Base-by-base conservation (phyloP, 2,329 filamentous ascomycete genomes). In the Magnaporthales sp. region DNA sequence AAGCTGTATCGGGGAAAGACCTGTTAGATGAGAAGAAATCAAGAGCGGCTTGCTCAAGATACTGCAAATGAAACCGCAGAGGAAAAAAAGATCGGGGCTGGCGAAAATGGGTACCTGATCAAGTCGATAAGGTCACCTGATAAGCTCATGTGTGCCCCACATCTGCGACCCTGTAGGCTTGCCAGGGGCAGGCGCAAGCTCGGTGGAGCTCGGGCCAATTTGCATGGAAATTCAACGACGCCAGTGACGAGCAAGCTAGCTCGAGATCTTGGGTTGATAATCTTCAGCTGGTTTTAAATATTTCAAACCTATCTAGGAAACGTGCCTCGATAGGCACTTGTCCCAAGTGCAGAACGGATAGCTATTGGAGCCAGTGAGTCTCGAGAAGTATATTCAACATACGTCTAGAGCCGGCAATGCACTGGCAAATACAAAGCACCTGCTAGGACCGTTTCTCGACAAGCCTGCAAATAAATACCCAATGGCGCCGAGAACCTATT, bases 401-500 rank as follows among this genome's bases (percentile, higher is more conserved):
- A 46, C 38, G 38, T 7, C 38, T 46, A 46, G 38, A 46, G 38
- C 38, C 38, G 38, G 15, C 38, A 46, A 46, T 46, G 38, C 15
- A 13, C 15, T 46, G 38, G 15, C 38, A 46, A 46, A n/a, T 46
- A 46, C n/a, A 46, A 19, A 46, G 5, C 15, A 19, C n/a, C 15
- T 46, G n/a, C 4, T n/a, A n/a, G 38, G 38, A 46, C 38, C n/a
- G 15, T 46, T 46, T 19, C n/a, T 46, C 15, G 38, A 46, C 38
- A 6, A 46, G 7, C 15, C 38, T 46, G 15, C 38, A 46, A n/a
- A 7, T 19, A 46, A 5, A n/a, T 46, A 46, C 54, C 27, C 64
- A 66, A 66, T 66, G 64, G 64, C 64, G 56, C 19, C 46, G 38
- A 65, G 24, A 31, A 65, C 9, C 46, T 19, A 58, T 46, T 10